Evolutionary conservation across 2,329 filamentous ascomycete species (phyloP).

Genomic region (Phyllosticta ampelicida): DNA sequence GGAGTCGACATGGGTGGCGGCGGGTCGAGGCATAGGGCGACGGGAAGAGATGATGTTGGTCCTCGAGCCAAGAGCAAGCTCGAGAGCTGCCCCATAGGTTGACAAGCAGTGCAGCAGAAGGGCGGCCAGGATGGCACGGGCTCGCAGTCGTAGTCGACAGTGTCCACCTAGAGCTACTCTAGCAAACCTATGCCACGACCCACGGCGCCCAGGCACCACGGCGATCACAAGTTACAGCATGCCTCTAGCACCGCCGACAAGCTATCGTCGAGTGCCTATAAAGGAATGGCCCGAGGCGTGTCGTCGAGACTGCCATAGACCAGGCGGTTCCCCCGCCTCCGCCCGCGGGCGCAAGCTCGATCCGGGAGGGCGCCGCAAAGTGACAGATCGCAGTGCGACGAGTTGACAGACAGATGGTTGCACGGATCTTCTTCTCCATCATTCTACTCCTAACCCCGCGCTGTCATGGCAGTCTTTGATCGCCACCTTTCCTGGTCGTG

Average conservation of each 20-base stretch:
- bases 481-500: not conserved
- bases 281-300: not conserved
- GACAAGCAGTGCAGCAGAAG: not conserved
- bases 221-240: not conserved
- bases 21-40: conserved; percentile 2
- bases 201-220: conserved; percentile 1
- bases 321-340: not conserved
- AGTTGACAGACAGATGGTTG: not conserved
- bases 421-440: not conserved
- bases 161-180: not conserved
- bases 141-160: not conserved
- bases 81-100: not conserved
- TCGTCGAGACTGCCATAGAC: not conserved
- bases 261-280: conserved; percentile 10
- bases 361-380: not conserved
- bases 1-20: conserved; percentile 1
- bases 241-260: not conserved
- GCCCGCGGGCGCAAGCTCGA: not conserved
- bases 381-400: conserved; percentile 2
- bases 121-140: conserved; percentile 4
- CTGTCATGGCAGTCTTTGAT: not conserved
- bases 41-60: not conserved
- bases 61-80: not conserved
- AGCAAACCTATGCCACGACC: too few species aligned
- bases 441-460: not conserved